Evolutionary conservation across 2,329 filamentous ascomycete genomes (phyloP).

Genomic region (Amphichorda felina): DNA sequence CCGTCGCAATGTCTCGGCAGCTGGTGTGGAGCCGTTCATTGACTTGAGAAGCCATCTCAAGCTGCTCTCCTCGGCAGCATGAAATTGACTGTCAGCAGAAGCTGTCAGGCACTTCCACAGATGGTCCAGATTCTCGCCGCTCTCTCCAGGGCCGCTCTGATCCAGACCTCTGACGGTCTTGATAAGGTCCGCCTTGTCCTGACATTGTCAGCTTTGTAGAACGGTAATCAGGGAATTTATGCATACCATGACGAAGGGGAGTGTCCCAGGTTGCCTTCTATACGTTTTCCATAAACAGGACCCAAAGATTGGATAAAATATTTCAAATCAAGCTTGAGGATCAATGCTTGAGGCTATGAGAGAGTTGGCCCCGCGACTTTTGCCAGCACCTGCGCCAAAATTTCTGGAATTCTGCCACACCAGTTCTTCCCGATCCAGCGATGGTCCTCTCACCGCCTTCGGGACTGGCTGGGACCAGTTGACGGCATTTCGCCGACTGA

Average conservation of each 20-base stretch:
- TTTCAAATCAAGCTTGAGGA: neutral
- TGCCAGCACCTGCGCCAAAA: slow-evolving; percentile 20
- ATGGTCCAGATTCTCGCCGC: slow-evolving; percentile 32
- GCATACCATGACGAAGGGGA: neutral
- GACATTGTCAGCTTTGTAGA: neutral
- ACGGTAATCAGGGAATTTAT: neutral
- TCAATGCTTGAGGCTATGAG: neutral
- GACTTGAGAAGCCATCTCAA: slow-evolving; percentile 53
- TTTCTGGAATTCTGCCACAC: slow-evolving; percentile 33
- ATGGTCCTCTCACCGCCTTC: slow-evolving; percentile 29
- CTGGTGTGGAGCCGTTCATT: slow-evolving; percentile 35
- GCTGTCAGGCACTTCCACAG: slow-evolving; percentile 37
- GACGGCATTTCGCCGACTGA: slow-evolving; percentile 21
- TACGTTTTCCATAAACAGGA: neutral
- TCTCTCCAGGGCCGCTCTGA: slow-evolving; percentile 30
- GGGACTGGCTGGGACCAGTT: slow-evolving; percentile 19
- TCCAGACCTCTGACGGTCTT: slow-evolving; percentile 43
- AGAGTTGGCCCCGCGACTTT: slow-evolving; percentile 6
- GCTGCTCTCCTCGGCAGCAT: slow-evolving; percentile 43
- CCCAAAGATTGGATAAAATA: neutral
- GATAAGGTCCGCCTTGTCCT: slow-evolving; percentile 29
- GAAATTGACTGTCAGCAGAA: slow-evolving; percentile 28
- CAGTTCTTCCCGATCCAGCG: slow-evolving; percentile 11
- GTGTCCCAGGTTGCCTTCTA: neutral
- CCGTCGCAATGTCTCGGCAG: slow-evolving; percentile 40